Percentiles rank a stretch among this genome's conserved stretches.
phyloP scores from a whole-genome alignment of 441 rosid genomes.

The Populus trichocarpa region DNA sequence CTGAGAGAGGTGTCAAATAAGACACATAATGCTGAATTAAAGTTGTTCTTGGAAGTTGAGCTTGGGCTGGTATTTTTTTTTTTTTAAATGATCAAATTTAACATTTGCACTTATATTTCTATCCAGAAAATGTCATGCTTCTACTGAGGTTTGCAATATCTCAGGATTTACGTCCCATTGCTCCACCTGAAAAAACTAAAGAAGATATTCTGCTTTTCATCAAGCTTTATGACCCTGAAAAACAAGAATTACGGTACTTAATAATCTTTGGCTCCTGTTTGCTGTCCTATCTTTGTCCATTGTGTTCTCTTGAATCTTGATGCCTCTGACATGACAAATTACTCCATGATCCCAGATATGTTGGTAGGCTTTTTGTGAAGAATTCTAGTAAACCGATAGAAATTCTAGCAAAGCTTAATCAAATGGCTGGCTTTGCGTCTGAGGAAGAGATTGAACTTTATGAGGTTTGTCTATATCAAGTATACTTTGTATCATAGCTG shows the following conservation, averaged over 20 bases:
- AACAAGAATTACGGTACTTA: constrained; percentile 72
- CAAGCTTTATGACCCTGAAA: no score
- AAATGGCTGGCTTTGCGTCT: constrained; percentile 85
- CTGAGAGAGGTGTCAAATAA: constrained; percentile 82
- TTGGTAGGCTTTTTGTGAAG: constrained; percentile 88
- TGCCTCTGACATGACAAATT: constrained; percentile 18
- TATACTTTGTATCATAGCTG: neutral
- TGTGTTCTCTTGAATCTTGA: neutral
- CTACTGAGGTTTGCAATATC: constrained; percentile 12
- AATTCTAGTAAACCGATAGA: constrained; percentile 75
- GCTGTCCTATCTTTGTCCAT: neutral
- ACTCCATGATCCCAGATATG: constrained; percentile 53
- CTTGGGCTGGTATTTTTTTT: constrained; percentile 59
- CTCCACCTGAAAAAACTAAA: no score
- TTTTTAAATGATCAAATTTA: constrained; percentile 10
- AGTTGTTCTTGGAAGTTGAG: constrained; percentile 88
- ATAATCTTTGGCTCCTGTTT: neutral
- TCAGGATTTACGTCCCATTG: no score
- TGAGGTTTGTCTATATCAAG: constrained; percentile 55
- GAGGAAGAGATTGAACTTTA: constrained; percentile 87
- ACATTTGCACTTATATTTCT: constrained; percentile 1
- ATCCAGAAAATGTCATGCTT: neutral
- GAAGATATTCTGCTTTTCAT: no score
- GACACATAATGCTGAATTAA: constrained; percentile 73
- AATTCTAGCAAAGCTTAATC: constrained; percentile 63